Base-by-base conservation (phyloP, 2,329 filamentous ascomycete genomes). In the Coniochaeta sp. region DNA sequence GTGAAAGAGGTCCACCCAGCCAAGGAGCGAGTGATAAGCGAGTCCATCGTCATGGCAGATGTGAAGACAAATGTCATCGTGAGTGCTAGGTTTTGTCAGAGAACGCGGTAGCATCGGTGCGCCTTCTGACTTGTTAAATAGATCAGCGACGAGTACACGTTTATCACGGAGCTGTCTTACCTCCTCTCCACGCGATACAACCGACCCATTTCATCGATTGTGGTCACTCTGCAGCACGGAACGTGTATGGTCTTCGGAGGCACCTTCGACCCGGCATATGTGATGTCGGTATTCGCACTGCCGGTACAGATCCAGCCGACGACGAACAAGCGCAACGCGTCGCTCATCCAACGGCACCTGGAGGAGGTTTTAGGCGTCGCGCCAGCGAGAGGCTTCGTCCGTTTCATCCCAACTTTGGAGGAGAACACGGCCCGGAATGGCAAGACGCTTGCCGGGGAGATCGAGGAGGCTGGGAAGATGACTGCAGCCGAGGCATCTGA, bases 261-360 rank as follows among this genome's bases (percentile, higher is more conserved):
- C 38, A 87, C 85, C 5, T 89, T 90, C 64, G 88, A 92, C 57
- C 89, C 90, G 3, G 89, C 90, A 22, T 97, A 96, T 69, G 82
- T 87, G 62, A 78, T 96, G 68, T 88, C 85, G 36, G 83, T 96
- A 61, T 87, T 83, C 38, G 87, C 90, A 0, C 78, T 95, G 10
- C 81, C 89, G 1, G 79, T 79, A 12, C 82, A 90, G 64, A 76
- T 95, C 60, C 86, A 88, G 62, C 84, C 89, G 0, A 82, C 86
- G 3, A 90, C 85, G 58, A 96, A 96, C 75, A 89, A 89, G 71
- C 85, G 91, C 63, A 95, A 93, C 71, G 86, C 90, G 1, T 80
- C 82, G n/a, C 75, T 96, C 19, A 82, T 96, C 3, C 90, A 95
- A 69, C 80, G 79, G n/a, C 88, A 89, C 70, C 82, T 96, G 72